Evolutionary conservation across 2,329 filamentous ascomycete species (phyloP).

Genomic region (Trichothecium sympodiale): DNA sequence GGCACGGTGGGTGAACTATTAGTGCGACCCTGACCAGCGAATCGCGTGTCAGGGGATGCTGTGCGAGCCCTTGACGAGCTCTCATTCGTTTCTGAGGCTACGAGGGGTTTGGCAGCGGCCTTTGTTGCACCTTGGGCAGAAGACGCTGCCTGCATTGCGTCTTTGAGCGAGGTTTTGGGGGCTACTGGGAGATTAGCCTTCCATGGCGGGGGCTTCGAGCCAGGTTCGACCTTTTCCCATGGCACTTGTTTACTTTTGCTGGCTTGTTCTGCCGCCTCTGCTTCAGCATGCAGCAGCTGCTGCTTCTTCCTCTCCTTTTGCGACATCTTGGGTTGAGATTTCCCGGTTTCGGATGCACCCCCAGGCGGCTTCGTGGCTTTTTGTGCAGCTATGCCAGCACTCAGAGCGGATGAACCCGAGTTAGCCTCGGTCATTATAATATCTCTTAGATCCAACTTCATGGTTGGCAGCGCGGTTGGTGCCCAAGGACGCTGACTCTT

Average conservation of each 20-base stretch:
- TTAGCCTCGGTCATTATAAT: slow-evolving; percentile 65
- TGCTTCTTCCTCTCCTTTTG: slow-evolving; percentile 88
- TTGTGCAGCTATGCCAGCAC: slow-evolving; percentile 41
- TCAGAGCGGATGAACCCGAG: slow-evolving; percentile 36
- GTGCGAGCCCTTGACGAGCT: slow-evolving; percentile 32
- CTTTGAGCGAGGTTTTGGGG: slow-evolving; percentile 38
- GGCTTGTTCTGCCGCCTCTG: slow-evolving; percentile 27
- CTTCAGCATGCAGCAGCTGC: slow-evolving; percentile 51
- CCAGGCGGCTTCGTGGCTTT: slow-evolving; percentile 23
- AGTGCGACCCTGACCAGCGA: slow-evolving; percentile 42
- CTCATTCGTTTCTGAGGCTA: slow-evolving; percentile 27
- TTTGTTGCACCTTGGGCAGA: slow-evolving; percentile 15
- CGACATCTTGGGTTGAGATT: slow-evolving; percentile 52
- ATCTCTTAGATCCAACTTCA: slow-evolving; percentile 63
- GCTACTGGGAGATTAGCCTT: slow-evolving; percentile 35
- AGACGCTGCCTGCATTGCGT: slow-evolving; percentile 27
- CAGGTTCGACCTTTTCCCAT: slow-evolving; percentile 30
- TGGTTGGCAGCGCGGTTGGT: slow-evolving; percentile 36
- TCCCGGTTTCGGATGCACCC: slow-evolving; percentile 18
- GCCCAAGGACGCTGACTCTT: slow-evolving; percentile 33
- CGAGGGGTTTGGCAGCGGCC: slow-evolving; percentile 24
- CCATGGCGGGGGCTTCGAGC: slow-evolving; percentile 49
- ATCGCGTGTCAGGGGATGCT: slow-evolving; percentile 52
- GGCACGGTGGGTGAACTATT: slow-evolving; percentile 19
- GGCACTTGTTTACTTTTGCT: slow-evolving; percentile 21